Percentiles rank a stretch among this genome's conserved stretches.
Conservation (phyloP, 2,329 filamentous ascomycete genomes). For the Alternaria alternata region DNA sequence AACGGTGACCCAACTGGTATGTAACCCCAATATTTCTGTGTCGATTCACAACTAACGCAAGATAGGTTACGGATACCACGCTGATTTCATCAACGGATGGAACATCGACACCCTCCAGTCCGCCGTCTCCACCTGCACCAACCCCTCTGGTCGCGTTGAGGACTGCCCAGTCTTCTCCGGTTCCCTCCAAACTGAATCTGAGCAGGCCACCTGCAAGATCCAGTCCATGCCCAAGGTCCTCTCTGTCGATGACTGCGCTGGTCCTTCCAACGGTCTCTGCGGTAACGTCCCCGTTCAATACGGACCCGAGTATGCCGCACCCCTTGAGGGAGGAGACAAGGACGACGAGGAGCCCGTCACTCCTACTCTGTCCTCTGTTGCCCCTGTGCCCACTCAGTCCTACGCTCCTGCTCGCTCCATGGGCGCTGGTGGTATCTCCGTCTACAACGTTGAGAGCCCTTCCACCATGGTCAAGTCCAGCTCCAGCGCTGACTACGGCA, state of each 20-base stretch:
- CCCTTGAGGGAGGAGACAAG: constrained; percentile 30
- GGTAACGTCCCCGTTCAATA: constrained; percentile 65
- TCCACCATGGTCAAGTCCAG: constrained; percentile 9
- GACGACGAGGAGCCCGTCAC: constrained; percentile 32
- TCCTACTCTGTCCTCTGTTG: constrained; percentile 24
- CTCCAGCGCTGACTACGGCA: constrained; percentile 4
- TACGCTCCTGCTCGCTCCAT: constrained; percentile 43
- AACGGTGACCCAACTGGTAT: constrained; percentile 77
- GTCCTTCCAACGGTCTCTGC: constrained; percentile 68
- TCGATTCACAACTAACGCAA: constrained; percentile 21
- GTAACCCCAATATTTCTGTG: constrained; percentile 46
- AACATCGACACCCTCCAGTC: constrained; percentile 69
- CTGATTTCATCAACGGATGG: constrained; percentile 77
- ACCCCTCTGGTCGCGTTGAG: constrained; percentile 69
- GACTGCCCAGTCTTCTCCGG: constrained; percentile 76
- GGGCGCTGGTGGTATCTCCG: constrained; percentile 47
- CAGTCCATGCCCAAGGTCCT: constrained; percentile 63
- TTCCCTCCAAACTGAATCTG: constrained; percentile 64
- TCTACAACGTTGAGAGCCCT: constrained; percentile 34
- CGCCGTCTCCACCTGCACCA: constrained; percentile 78
- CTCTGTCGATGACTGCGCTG: constrained; percentile 66
- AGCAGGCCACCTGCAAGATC: constrained; percentile 69
- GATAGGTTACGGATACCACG: constrained; percentile 74
- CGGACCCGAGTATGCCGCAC: constrained; percentile 54
- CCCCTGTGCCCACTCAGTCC: constrained; percentile 44